These are phyloP conservation scores for Tuber umbilicatum DNA, from an alignment of 495 filamentous ascomycete genomes.

Conservation along the genomic window DNA sequence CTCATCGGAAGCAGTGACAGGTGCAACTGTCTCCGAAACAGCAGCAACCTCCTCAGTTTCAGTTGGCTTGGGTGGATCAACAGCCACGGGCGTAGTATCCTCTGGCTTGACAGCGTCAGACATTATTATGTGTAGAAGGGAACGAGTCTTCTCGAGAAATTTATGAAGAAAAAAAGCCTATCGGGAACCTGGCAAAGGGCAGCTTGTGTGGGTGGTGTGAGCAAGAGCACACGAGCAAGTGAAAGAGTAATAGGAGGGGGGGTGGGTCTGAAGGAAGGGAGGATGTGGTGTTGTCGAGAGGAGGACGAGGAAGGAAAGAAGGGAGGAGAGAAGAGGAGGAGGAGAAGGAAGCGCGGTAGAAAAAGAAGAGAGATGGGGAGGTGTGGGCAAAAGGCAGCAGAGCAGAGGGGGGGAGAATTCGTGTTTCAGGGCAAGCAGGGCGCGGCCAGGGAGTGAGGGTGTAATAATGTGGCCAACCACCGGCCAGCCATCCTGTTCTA, in stretches of 20 bases:
- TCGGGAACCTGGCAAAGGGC: slow-evolving; percentile 11
- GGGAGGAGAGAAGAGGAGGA: slow-evolving; percentile 35
- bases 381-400: slow-evolving; percentile 33
- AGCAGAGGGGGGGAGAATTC: slow-evolving; percentile 17
- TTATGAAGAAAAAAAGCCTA: neutral
- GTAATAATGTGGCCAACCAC: neutral
- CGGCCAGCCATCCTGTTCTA: slow-evolving; percentile 23
- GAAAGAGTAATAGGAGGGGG: slow-evolving; percentile 2
- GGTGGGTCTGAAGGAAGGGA: slow-evolving; percentile 5
- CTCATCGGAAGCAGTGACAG: slow-evolving; percentile 48
- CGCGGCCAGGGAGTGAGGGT: slow-evolving; percentile 18
- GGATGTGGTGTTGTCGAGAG: slow-evolving; percentile 19
- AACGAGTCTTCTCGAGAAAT: slow-evolving; percentile 11
- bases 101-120: slow-evolving; percentile 45
- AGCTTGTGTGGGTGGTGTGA: slow-evolving; percentile 8
- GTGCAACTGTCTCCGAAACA: slow-evolving; percentile 46
- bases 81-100: slow-evolving; percentile 45
- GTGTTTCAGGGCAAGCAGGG: slow-evolving; percentile 36
- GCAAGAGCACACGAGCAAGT: slow-evolving; percentile 16
- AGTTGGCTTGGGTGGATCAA: slow-evolving; percentile 43
- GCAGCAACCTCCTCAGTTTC: slow-evolving; percentile 45
- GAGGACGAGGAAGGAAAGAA: slow-evolving; percentile 38
- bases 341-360: slow-evolving; percentile 23
- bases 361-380: slow-evolving; percentile 20
- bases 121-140: slow-evolving; percentile 24